Base-by-base conservation (phyloP, 129 eudicot species). In the Logfia minima region DNA sequence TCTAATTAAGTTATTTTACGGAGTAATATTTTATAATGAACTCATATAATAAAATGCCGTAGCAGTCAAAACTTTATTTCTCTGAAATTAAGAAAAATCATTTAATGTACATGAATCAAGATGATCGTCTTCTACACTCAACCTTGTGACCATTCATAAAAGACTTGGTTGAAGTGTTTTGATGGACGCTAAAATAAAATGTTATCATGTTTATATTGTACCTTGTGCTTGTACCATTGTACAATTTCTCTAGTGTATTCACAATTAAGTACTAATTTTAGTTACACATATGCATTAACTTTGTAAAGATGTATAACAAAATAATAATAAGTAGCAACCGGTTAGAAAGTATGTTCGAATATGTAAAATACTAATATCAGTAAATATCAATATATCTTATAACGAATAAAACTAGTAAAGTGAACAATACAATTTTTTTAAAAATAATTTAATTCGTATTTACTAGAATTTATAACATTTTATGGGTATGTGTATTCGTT, bases 191-290 rank as follows among this genome's bases (percentile, higher is more conserved):
- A 41, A 70, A 56, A 39, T 68, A 52, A 52, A 76, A 7, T n/a
- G 66, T 18, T 52, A 66, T 31, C 26, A 45, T 76, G 37, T 63
- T 63, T 65, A 72, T 65, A 53, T 45, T 65, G 72, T 75, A 64
- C 79, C 64, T 29, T 76, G 65, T 66, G 55, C 48, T 51, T 66
- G 80, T 76, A 76, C 74, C 45, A n/a, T 29, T 67, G 80, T 51
- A 76, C 80, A 9, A 29, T 56, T 65, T 67, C 52, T 65, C 31
- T 37, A 60, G 70, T 37, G 56, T 60, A 39, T 74, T 37, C 59
- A 37, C 39, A 37, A 51, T 24, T 13, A 51, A 48, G 80, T 65
- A 66, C 66, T 18, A n/a, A 21, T 13, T 31, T 34, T 66, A 18
- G 10, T 17, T 24, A 21, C 41, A 9, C 2, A 24, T 13, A 53